Evolutionary conservation across 2,329 filamentous ascomycete genomes (phyloP), one percentile per base, ranked within the genome.

Genomic region (Thelonectria discophora): DNA sequence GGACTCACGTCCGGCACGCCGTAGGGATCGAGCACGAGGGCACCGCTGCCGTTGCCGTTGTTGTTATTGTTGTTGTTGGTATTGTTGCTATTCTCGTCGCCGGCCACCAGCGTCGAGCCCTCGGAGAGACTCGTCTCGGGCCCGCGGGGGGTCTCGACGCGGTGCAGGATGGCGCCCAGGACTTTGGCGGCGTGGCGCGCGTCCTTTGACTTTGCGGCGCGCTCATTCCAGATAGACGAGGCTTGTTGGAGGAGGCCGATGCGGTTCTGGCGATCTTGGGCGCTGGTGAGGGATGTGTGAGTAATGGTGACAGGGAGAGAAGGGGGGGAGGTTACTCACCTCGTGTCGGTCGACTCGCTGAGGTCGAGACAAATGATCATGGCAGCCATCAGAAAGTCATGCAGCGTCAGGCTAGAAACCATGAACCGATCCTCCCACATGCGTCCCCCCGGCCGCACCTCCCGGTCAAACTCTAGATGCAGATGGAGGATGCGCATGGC

Each of bases 321-420:
- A 15, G n/a, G 20, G 17, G 43, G 24, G n/a, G n/a, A n/a, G 20
- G 30, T 32, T 32, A 15, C 60, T 47, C 73, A 80, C 80, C 69
- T 76, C 63, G 74, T 76, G 18, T 77, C 73, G 27, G 68, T 65
- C 17, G 76, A 77, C 63, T 81, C 79, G 21, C 75, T 76, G 12
- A 83, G 71, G 63, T 84, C 82, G 3, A 88, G 72, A 58, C 84
- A 88, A 6, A 88, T 68, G 42, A 88, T 82, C 83, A 87, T 88
- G 12, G 84, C 81, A 0, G 86, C 86, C 17, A 88, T 79, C 24
- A 88, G 73, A 62, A 86, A 88, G 65, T 88, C 84, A 34, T 86
- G 83, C 20, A 83, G 74, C 5, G 82, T 82, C 46, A 88, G 70
- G 3, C 80, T 81, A 3, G 81, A 81, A 8, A 87, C 70, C 75